phyloP scores from a whole-genome alignment of 306 rosid species.

The Gynostemma pentaphyllum region DNA sequence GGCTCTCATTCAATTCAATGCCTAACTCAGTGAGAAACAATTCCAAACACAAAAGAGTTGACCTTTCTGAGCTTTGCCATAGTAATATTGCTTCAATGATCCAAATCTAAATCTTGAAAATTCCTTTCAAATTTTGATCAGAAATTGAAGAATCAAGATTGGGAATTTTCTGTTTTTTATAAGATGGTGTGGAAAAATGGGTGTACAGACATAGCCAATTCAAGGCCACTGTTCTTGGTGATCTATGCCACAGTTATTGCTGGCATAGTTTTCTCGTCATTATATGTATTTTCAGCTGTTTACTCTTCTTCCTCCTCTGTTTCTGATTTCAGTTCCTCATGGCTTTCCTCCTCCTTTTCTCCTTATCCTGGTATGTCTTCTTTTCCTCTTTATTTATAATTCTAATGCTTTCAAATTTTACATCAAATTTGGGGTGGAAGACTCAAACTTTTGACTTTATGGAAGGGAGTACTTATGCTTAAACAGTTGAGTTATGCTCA shows the following conservation, averaged over 20 bases:
- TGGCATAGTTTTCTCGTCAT: slow-evolving; percentile 50
- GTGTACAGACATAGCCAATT: slow-evolving; percentile 36
- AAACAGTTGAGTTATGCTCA: too few species aligned
- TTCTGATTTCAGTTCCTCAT: slow-evolving; percentile 16
- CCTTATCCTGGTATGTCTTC: slow-evolving; percentile 29
- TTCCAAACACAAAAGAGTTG: slow-evolving; percentile 1
- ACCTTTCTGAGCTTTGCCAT: neutral
- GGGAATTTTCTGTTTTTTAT: neutral
- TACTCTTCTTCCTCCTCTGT: slow-evolving; percentile 27
- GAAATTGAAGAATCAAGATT: neutral
- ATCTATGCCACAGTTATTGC: slow-evolving; percentile 39
- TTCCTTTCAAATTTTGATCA: neutral
- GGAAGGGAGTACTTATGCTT: too few species aligned
- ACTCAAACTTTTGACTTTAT: too few species aligned
- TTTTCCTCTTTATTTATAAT: neutral
- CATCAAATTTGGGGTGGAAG: too few species aligned
- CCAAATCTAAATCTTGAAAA: neutral
- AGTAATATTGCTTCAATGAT: neutral
- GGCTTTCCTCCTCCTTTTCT: slow-evolving; percentile 12
- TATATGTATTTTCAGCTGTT: slow-evolving; percentile 54
- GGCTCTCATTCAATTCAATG: neutral
- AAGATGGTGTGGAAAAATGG: slow-evolving; percentile 38
- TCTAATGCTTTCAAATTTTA: too few species aligned
- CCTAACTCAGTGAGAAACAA: neutral
- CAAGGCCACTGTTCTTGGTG: slow-evolving; percentile 58